Evolutionary conservation across 2,329 filamentous ascomycete genomes (phyloP), one percentile per base, ranked within the genome.

Genomic region (Trichoderma semiorbis): DNA sequence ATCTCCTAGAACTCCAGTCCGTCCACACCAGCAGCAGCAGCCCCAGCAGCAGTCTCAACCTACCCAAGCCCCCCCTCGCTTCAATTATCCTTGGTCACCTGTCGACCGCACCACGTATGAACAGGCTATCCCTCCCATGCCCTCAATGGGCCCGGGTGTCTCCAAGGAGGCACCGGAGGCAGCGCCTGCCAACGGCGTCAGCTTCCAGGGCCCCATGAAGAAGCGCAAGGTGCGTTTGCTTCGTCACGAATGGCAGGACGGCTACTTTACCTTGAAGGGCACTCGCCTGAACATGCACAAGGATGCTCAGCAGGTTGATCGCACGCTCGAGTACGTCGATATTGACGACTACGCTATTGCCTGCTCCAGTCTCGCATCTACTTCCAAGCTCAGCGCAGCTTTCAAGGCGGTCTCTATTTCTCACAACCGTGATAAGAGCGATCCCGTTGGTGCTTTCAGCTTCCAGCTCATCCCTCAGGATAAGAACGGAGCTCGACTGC

Each of bases 201-300:
- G 89, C 39, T 93, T 95, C 81, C 89, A 93, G 64, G 96, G 96
- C 1, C 94, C 91, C 81, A 97, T 99, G 90, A 95, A 94, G 86
- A 97, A 97, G 86, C 93, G 95, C 79, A 94, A 94, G 84, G 97
- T 92, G 39, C 91, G 90, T 78, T 90, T 97, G 85, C 88, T 97
- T 73, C 93, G 94, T 57, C 93, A 97, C 81, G 95, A 98, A 83
- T 98, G 95, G 95, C 90, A 94, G 78, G 93, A 97, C 80, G 92
- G 94, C 76, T 96, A 95, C 84, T 97, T 96, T 80, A 94, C 93
- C 30, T 91, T 98, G 74, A 90, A 91, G 77, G 92, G 92, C 72
- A 93, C 90, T 30, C 88, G 89, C 32, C 86, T 93, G 47, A 90
- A 92, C 69, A 92, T 95, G 88, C 93, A 95, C 85, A 90, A 91